Percentiles rank a stretch among this genome's conserved stretches.
Conservation (phyloP, 2,329 filamentous ascomycete genomes). For the Pestalotiopsis sp. region DNA sequence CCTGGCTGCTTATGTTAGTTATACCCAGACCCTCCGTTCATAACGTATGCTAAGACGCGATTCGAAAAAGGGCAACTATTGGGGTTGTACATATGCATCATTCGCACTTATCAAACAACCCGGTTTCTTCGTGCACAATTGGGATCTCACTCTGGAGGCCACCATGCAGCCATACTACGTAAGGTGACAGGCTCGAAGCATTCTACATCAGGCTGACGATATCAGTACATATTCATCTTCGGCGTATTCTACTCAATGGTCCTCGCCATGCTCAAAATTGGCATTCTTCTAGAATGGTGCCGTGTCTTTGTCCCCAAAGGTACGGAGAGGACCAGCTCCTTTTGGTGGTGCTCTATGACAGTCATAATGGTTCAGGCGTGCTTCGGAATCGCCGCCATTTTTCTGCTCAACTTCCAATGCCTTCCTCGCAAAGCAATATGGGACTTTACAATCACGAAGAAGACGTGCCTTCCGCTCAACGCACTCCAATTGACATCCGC, state of each 20-base stretch:
- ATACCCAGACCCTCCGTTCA: not conserved
- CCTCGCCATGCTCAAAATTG: constrained; percentile 41
- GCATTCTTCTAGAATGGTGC: constrained; percentile 46
- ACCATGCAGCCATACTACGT: constrained; percentile 2
- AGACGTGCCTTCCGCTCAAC: constrained; percentile 17
- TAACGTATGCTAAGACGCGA: not conserved
- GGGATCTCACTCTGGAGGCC: not conserved
- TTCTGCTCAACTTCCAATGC: constrained; percentile 23
- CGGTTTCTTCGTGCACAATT: constrained; percentile 3
- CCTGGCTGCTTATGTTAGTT: not conserved
- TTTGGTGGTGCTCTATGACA: constrained; percentile 21
- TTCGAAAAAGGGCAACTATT: not conserved
- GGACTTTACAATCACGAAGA: constrained; percentile 22
- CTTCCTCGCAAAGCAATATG: constrained; percentile 23
- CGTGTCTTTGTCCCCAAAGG: constrained; percentile 26
- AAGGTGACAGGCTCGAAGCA: not conserved
- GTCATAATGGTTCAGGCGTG: constrained; percentile 21
- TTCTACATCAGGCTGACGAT: not conserved
- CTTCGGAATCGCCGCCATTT: constrained; percentile 17
- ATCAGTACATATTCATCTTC: constrained; percentile 28
- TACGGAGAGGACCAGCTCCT: constrained; percentile 21
- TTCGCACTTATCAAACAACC: not conserved
- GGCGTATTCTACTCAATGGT: constrained; percentile 37
- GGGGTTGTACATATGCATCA: not conserved
- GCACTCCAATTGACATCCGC: constrained; percentile 21